Base-by-base conservation (phyloP, 202 grass and related monocot genomes). In the Bolboschoenoplectus hybrid region DNA sequence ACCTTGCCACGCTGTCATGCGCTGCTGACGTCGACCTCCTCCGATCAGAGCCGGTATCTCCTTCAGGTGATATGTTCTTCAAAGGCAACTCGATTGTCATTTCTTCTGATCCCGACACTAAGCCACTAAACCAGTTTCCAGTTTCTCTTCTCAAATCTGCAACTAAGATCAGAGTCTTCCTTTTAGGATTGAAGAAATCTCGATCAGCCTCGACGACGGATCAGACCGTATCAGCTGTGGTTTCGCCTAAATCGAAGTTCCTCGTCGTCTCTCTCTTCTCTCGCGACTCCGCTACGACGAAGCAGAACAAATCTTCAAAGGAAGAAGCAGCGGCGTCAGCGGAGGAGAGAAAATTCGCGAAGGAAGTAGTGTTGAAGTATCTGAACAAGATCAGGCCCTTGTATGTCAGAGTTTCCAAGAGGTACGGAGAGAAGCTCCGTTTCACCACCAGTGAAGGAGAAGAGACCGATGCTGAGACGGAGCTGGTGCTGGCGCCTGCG, bases 371-470 rank as follows among this genome's bases (percentile, higher is more conserved):
- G 4, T 88, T 93, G 8, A 96, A 91, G 90, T 99, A 99, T 82
- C 79, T 99, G 0, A 97, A 85, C 90, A 99, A 99, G 45, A 92
- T 99, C 88, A 96, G 90, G 89, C 97, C 97, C 6, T 89, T 98
- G 6, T 98, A 98, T 86, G 92, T 94, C 0, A 95, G 90, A 52
- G 97, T 98, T 11, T 94, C 97, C 6, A 90, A 92, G 16, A 90
- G 89, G 46, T 93, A 97, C 64, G 92, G 89, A 39, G 95, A 97
- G 51, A 92, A 90, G 20, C 90, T 96, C 1, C 88, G 93, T 20
- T 88, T 94, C 81, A 3, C 91, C 9, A 46, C 82, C 0, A 85
- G 89, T 51, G 88, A 89, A 82, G 91, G 86, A 10, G 90, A 89
- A 81, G 94, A 94, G 69, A 93, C 90, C 1, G 90, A 97, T 78